These are phyloP conservation scores for Cucumis sativus DNA, from an alignment of 306 rosid species.

Conservation along the genomic window Cucumber_9930_V3 NC_026656.2:23063501-23064000, in stretches of 20 bases:
- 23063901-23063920: slow-evolving; percentile 75
- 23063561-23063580: too few relatives aligned
- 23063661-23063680: too few relatives aligned
- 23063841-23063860: slow-evolving; percentile 12
- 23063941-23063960: background rate
- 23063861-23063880: slow-evolving; percentile 81
- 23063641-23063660: background rate
- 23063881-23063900: slow-evolving; percentile 98
- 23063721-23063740: background rate
- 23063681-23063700: too few relatives aligned
- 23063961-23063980: background rate
- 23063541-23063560: too few relatives aligned
- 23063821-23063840: background rate
- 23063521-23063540: background rate
- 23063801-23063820: background rate
- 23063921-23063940: slow-evolving; percentile 22
- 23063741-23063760: slow-evolving; percentile 14
- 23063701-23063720: background rate
- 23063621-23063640: too few relatives aligned
- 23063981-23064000: too few relatives aligned
- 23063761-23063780: background rate
- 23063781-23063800: slow-evolving; percentile 2
- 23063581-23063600: too few relatives aligned
- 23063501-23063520: background rate
- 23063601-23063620: too few relatives aligned